These are phyloP conservation scores for Rhizophagus clarus DNA, from an alignment of 192 early-diverging fungal species.

Conservation along the genomic window DNA sequence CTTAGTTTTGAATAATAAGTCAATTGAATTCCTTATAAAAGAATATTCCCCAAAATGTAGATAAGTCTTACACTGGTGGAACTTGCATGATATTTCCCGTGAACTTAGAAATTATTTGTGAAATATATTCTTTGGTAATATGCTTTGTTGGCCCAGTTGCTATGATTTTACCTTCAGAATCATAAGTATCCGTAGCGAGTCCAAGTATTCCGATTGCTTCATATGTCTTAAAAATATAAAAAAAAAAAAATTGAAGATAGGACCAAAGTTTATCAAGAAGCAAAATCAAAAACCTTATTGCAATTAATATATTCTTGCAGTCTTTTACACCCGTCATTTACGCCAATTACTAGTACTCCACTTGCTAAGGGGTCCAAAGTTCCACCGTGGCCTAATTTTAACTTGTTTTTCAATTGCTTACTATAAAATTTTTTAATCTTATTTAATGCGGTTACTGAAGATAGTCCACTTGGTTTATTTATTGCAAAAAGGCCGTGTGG, in stretches of 20 bases:
- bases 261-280: neutral
- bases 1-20: slow-evolving; percentile 31
- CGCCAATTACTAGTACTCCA: slow-evolving; percentile 58
- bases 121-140: slow-evolving; percentile 45
- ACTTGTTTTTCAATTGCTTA: neutral
- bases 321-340: slow-evolving; percentile 57
- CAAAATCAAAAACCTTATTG: slow-evolving; percentile 39
- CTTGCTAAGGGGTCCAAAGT: slow-evolving; percentile 59
- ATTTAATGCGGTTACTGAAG: neutral
- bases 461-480: neutral
- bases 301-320: slow-evolving; percentile 48
- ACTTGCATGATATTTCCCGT: slow-evolving; percentile 60
- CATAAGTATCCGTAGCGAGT: slow-evolving; percentile 59
- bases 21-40: neutral
- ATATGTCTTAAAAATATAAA: slow-evolving; percentile 39
- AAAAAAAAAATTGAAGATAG: neutral
- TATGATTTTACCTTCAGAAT: slow-evolving; percentile 55
- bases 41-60: neutral
- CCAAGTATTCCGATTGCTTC: slow-evolving; percentile 56
- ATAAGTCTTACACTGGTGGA: slow-evolving; percentile 63
- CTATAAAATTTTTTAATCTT: neutral
- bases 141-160: slow-evolving; percentile 35
- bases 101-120: slow-evolving; percentile 50
- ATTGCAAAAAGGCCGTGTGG: slow-evolving; percentile 8
- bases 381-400: slow-evolving; percentile 62